A percentile compares a stretch with the other conserved stretches of the same genome.
phyloP scores from a whole-genome alignment of 768 basidiomycete genomes.

The Royoungia palumana region DNA sequence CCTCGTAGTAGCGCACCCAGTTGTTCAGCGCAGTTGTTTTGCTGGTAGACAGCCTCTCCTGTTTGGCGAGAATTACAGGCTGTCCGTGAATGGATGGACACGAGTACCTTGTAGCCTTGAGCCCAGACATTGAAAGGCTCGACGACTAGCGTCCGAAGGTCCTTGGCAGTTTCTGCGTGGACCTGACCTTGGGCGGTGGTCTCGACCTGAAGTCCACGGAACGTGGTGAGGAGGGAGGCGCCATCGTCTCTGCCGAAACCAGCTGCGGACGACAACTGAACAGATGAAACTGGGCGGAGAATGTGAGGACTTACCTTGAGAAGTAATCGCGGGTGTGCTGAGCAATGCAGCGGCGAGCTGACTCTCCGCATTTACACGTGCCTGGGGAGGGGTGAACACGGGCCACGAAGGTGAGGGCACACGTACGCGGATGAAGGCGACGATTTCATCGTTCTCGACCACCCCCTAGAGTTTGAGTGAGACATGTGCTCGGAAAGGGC shows the following conservation, averaged over 20 bases:
- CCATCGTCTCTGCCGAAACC: conserved; percentile 83
- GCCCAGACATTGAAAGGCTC: conserved; percentile 85
- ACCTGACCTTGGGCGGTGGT: conserved; percentile 67
- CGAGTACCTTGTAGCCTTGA: conserved; percentile 58
- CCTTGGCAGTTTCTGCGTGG: conserved; percentile 68
- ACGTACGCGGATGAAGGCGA: conserved; percentile 77
- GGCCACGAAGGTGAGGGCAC: neutral
- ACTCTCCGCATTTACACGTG: conserved; percentile 68
- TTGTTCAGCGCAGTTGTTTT: conserved; percentile 57
- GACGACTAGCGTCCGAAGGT: conserved; percentile 71
- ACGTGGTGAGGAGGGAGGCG: conserved; percentile 75
- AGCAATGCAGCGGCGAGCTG: conserved; percentile 59
- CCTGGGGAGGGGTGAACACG: conserved; percentile 41
- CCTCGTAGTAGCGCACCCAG: conserved; percentile 70
- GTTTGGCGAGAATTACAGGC: conserved; percentile 12
- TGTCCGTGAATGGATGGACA: conserved; percentile 3
- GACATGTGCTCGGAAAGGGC: neutral
- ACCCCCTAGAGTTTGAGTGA: conserved; percentile 53
- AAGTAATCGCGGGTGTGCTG: conserved; percentile 45
- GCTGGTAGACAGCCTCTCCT: conserved; percentile 64
- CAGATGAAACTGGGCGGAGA: conserved; percentile 1
- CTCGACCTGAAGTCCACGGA: conserved; percentile 77
- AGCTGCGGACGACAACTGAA: conserved; percentile 37
- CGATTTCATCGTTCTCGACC: conserved; percentile 79
- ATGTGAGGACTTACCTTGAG: conserved; percentile 40